Percentiles rank a stretch among this genome's conserved stretches.
phyloP scores from a whole-genome alignment of 345 rosid species.

The Gossypium longicalyx region DNA sequence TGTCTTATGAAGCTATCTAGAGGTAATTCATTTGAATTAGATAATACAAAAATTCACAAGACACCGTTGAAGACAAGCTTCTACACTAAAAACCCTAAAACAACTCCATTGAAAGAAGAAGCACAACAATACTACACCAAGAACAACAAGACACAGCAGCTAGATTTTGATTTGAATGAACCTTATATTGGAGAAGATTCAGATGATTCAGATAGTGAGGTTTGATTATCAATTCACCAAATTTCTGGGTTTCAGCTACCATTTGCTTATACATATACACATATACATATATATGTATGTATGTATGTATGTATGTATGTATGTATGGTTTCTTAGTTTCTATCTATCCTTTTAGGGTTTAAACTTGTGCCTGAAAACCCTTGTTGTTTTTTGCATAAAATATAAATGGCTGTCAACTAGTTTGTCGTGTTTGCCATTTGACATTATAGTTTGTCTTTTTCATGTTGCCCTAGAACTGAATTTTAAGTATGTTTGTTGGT shows the following conservation, averaged over 20 bases:
- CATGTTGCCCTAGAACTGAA: too few species aligned
- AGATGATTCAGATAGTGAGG: background rate
- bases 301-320: too few species aligned
- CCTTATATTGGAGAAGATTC: background rate
- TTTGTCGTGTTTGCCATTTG: too few species aligned
- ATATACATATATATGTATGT: too few species aligned
- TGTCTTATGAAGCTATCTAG: constrained; percentile 8
- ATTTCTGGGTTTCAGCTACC: background rate
- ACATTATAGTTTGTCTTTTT: too few species aligned
- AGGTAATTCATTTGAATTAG: background rate
- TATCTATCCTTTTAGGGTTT: too few species aligned
- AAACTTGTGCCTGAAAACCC: too few species aligned
- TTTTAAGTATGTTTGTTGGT: too few species aligned
- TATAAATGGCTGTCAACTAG: too few species aligned
- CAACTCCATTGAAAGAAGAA: background rate
- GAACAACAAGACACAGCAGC: background rate
- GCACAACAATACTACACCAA: constrained; percentile 14
- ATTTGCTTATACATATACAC: background rate
- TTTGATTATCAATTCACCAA: background rate
- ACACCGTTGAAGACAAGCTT: background rate
- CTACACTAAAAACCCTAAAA: constrained; percentile 2
- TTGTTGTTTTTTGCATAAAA: too few species aligned
- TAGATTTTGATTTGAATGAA: constrained; percentile 31
- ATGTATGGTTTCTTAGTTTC: too few species aligned
- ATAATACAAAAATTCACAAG: background rate